Percentiles rank a stretch among this genome's conserved stretches.
Conservation (phyloP, 2,329 filamentous ascomycete species). For the Fragosphaeria purpurea region DNA sequence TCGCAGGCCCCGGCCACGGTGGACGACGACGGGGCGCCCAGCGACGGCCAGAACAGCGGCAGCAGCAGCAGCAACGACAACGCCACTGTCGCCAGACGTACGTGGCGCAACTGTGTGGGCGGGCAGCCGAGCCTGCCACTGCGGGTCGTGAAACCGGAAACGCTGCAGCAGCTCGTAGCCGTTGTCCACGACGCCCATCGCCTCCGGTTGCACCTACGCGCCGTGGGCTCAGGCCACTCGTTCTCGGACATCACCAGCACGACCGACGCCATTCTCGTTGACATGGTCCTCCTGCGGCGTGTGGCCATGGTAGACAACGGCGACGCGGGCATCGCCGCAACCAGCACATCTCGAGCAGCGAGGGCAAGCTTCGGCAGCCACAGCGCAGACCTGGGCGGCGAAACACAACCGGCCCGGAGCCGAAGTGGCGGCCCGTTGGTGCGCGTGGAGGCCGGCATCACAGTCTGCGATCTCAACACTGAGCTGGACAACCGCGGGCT, state of each 20-base stretch:
- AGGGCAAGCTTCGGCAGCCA: too few species aligned
- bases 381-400: background rate
- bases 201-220: constrained; percentile 14
- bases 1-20: too few species aligned
- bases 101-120: constrained; percentile 16
- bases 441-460: constrained; percentile 16
- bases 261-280: constrained; percentile 13
- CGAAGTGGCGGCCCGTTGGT: constrained; percentile 3
- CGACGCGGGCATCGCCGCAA: constrained; percentile 10
- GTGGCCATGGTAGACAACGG: constrained; percentile 13
- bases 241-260: constrained; percentile 17
- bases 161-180: constrained; percentile 15
- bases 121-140: constrained; percentile 14
- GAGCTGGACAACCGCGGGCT: constrained; percentile 16
- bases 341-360: background rate
- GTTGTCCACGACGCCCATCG: constrained; percentile 13
- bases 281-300: constrained; percentile 11
- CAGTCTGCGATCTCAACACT: constrained; percentile 15
- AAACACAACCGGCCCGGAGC: background rate
- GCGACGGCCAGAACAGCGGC: background rate
- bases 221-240: constrained; percentile 18
- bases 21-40: too few species aligned
- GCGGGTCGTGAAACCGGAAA: constrained; percentile 11
- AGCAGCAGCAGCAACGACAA: background rate
- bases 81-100: background rate